phyloP scores from a whole-genome alignment of 2,329 filamentous ascomycete genomes.

The Mycosphaerella sp. region DNA sequence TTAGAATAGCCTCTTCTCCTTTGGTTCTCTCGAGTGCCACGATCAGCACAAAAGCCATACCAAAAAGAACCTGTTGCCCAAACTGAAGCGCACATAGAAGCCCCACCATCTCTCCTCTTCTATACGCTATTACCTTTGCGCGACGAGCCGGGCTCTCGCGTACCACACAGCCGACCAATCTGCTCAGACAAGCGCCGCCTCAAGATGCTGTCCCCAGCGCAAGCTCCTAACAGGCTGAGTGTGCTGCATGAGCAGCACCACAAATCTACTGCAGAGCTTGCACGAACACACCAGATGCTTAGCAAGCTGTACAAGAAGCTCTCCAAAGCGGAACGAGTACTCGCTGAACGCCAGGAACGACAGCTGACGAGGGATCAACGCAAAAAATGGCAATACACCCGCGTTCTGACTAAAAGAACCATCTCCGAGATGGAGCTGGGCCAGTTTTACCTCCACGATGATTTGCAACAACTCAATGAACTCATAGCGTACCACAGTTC shows the following conservation, averaged over 20 bases:
- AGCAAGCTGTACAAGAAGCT: constrained; percentile 29
- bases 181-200: not conserved
- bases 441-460: constrained; percentile 24
- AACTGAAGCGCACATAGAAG: constrained; percentile 5
- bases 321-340: constrained; percentile 20
- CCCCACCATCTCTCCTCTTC: not conserved
- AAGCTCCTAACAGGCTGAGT: constrained; percentile 19
- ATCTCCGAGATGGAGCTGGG: constrained; percentile 22
- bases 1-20: constrained; percentile 19
- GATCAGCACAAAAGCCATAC: constrained; percentile 19
- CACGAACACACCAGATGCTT: constrained; percentile 24
- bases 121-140: constrained; percentile 4
- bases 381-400: constrained; percentile 29
- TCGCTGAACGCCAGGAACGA: constrained; percentile 18
- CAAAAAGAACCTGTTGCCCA: constrained; percentile 15
- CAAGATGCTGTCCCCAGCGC: constrained; percentile 12
- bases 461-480: constrained; percentile 25
- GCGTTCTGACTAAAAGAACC: constrained; percentile 19
- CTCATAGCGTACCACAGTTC: constrained; percentile 20
- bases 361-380: constrained; percentile 24
- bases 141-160: constrained; percentile 26
- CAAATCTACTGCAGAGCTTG: constrained; percentile 26
- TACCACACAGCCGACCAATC: constrained; percentile 1
- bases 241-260: constrained; percentile 26
- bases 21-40: constrained; percentile 13